Conservation (phyloP, 331 rosid species). For the Pyrus hybrid region DNA sequence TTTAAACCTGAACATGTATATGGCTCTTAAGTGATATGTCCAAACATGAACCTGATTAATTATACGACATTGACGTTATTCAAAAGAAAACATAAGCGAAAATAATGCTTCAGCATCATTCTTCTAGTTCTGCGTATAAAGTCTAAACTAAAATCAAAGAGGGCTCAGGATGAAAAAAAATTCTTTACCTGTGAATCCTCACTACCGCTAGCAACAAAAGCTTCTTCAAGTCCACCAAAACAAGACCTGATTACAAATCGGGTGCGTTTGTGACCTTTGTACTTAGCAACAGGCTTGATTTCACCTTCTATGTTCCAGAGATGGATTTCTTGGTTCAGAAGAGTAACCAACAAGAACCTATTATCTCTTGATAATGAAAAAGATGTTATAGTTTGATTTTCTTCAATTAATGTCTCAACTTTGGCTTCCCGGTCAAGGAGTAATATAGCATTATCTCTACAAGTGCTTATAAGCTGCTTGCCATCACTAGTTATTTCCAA, state of each 20-base stretch:
- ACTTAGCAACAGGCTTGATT: conserved; percentile 59
- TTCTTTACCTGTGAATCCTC: conserved; percentile 92
- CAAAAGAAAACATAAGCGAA: not conserved
- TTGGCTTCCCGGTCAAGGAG: conserved; percentile 76
- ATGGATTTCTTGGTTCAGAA: conserved; percentile 89
- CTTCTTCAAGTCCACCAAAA: conserved; percentile 84
- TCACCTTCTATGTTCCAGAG: conserved; percentile 80
- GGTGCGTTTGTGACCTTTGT: conserved; percentile 68
- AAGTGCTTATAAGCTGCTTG: conserved; percentile 65
- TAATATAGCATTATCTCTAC: conserved; percentile 47
- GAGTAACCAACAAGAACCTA: conserved; percentile 68
- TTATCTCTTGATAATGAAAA: conserved; percentile 78
- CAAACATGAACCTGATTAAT: not conserved
- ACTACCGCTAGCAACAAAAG: conserved; percentile 95
- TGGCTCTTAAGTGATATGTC: not conserved
- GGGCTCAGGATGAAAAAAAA: not conserved
- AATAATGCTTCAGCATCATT: not conserved
- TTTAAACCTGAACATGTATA: not conserved
- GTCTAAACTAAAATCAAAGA: not conserved
- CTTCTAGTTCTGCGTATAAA: not conserved
- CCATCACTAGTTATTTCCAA: conserved; percentile 73
- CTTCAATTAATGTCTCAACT: conserved; percentile 67
- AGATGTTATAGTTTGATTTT: conserved; percentile 71
- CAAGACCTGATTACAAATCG: conserved; percentile 88
- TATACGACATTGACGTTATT: not conserved